Percentiles rank a stretch among this genome's conserved stretches.
Evolutionary conservation across 495 filamentous ascomycete species (phyloP).

Genomic region (Neurospora cerealis): DNA sequence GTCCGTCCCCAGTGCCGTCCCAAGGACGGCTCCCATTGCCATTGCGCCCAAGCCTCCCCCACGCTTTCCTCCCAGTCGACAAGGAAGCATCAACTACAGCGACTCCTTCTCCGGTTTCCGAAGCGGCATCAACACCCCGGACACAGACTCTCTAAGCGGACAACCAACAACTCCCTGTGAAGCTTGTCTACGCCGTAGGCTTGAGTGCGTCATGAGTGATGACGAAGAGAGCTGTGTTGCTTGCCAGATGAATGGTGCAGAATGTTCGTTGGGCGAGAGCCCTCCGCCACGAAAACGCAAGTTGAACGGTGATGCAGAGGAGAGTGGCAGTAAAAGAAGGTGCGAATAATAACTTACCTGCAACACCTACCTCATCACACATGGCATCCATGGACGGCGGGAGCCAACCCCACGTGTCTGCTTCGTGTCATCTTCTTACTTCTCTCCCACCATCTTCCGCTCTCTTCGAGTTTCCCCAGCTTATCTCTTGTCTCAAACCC

Average conservation of each 20-base stretch:
- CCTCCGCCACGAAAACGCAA: slow-evolving; percentile 66
- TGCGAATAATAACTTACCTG: slow-evolving; percentile 20
- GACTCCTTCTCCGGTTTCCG: slow-evolving; percentile 31
- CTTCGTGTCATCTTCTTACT: neutral
- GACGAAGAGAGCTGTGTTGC: slow-evolving; percentile 53
- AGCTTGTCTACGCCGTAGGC: slow-evolving; percentile 72
- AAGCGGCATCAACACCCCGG: slow-evolving; percentile 38
- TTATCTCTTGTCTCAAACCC: neutral
- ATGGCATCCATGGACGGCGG: neutral
- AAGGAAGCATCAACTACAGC: slow-evolving; percentile 27
- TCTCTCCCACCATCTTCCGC: neutral
- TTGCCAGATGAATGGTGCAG: slow-evolving; percentile 50
- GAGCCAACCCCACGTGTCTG: slow-evolving; percentile 12
- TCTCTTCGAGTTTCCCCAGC: neutral
- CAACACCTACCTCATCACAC: slow-evolving; percentile 13
- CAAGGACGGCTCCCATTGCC: slow-evolving; percentile 46
- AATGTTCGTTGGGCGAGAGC: slow-evolving; percentile 57
- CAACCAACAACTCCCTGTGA: slow-evolving; percentile 34
- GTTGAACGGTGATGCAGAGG: slow-evolving; percentile 51
- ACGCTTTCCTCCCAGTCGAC: slow-evolving; percentile 32
- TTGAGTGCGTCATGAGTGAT: slow-evolving; percentile 80
- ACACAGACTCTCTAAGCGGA: slow-evolving; percentile 38
- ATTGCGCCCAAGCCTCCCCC: slow-evolving; percentile 43
- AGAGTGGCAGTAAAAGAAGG: slow-evolving; percentile 47
- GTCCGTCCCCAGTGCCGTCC: slow-evolving; percentile 38